Evolutionary conservation across 345 rosid genomes (phyloP).

Genomic region (Rhizophora mangle): DNA sequence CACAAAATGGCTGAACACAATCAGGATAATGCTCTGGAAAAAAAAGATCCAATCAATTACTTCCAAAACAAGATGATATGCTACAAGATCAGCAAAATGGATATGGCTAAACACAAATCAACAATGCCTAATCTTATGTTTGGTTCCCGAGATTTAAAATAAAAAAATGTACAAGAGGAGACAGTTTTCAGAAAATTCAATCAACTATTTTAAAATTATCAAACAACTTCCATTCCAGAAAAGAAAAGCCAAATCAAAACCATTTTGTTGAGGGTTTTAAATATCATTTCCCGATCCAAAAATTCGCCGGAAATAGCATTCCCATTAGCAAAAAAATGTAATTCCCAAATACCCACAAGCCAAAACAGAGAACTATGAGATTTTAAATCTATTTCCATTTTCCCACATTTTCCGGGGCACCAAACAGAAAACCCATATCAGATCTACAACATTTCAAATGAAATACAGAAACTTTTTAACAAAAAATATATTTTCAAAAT

Average conservation of each 20-base stretch:
- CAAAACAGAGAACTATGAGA: neutral
- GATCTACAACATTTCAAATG: neutral
- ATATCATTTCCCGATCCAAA: neutral
- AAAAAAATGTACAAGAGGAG: too few species aligned
- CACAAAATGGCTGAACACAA: too few species aligned
- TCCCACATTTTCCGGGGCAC: neutral
- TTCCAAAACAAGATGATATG: too few species aligned
- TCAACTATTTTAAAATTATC: too few species aligned
- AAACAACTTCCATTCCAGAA: too few species aligned
- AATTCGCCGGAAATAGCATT: neutral
- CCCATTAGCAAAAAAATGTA: neutral
- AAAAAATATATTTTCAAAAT: slow-evolving; percentile 10
- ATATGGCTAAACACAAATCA: too few species aligned
- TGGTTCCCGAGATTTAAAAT: neutral
- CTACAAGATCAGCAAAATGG: neutral
- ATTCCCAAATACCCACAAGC: neutral
- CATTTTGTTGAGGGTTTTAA: neutral
- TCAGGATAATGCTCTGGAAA: too few species aligned
- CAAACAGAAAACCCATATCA: neutral
- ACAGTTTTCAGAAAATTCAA: too few species aligned
- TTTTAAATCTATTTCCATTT: neutral
- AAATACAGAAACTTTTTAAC: neutral
- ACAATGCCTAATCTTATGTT: too few species aligned
- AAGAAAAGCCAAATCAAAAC: neutral
- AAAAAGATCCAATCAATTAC: neutral